Evolutionary conservation across 371 early-diverging fungal genomes (phyloP).

Genomic region (Mortierella sp.): DNA sequence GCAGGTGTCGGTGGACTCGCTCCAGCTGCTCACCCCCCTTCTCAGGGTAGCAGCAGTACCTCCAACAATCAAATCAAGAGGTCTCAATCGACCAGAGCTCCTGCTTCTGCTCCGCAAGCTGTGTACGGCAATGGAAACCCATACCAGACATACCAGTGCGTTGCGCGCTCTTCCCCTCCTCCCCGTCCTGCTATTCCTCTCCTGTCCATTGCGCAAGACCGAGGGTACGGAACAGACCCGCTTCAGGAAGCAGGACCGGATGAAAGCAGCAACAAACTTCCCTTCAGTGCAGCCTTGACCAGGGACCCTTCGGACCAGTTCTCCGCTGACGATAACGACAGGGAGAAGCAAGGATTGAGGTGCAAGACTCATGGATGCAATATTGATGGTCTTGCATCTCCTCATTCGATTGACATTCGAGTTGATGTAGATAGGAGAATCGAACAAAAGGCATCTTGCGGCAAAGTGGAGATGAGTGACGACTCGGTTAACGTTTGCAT

Average conservation of each 20-base stretch:
- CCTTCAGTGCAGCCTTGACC: not conserved
- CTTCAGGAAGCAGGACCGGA: not conserved
- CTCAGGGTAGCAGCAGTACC: not conserved
- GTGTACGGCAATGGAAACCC: conserved; percentile 15
- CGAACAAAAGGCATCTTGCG: not conserved
- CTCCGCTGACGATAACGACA: not conserved
- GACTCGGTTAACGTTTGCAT: not conserved
- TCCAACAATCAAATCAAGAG: not conserved
- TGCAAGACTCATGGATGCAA: not conserved
- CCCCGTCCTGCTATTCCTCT: no score
- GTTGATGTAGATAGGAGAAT: not conserved
- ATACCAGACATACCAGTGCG: not conserved
- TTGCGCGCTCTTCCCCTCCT: not conserved
- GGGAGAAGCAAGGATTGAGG: not conserved
- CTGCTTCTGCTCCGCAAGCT: not conserved
- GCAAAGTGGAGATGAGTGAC: not conserved
- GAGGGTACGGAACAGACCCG: not conserved
- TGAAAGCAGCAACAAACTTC: not conserved
- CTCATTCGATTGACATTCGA: not conserved
- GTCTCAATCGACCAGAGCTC: not conserved
- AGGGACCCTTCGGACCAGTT: not conserved
- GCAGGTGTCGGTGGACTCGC: not conserved
- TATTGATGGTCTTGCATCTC: not conserved
- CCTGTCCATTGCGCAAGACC: not conserved
- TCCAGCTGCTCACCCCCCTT: not conserved